A percentile compares a stretch with the other conserved stretches of the same genome.
Conservation (phyloP, 2,329 filamentous ascomycete genomes). For the Biscogniauxia mediterranea region DNA sequence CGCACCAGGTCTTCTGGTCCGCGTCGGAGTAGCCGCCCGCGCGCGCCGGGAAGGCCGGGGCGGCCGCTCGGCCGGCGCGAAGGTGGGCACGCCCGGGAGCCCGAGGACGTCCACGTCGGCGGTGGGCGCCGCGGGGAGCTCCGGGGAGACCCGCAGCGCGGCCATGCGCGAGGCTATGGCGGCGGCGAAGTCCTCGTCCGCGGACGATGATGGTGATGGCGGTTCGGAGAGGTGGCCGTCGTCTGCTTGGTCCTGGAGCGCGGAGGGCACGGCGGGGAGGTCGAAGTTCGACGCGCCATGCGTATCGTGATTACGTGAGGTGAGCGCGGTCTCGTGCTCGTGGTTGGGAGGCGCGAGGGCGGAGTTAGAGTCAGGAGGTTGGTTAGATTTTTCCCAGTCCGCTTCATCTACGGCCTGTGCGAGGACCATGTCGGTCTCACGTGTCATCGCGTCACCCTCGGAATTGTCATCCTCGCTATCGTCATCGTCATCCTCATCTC, state of each 20-base stretch:
- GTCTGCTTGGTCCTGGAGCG: slow-evolving; percentile 38
- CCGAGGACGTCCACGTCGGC: slow-evolving; percentile 37
- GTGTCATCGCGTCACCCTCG: slow-evolving; percentile 49
- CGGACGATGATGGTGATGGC: slow-evolving; percentile 16
- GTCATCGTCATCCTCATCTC: slow-evolving; percentile 10
- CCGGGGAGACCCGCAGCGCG: slow-evolving; percentile 42
- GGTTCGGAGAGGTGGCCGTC: slow-evolving; percentile 13
- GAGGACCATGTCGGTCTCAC: slow-evolving; percentile 45
- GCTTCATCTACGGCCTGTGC: slow-evolving; percentile 46
- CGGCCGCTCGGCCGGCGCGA: slow-evolving; percentile 44
- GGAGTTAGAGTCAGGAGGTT: slow-evolving; percentile 10
- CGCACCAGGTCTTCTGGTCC: slow-evolving; percentile 75
- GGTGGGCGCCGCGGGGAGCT: slow-evolving; percentile 28
- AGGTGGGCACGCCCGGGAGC: slow-evolving; percentile 50
- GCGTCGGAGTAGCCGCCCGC: slow-evolving; percentile 59
- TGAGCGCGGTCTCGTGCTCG: slow-evolving; percentile 1
- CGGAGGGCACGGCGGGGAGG: slow-evolving; percentile 48
- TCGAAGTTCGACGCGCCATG: slow-evolving; percentile 25
- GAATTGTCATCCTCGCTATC: slow-evolving; percentile 37
- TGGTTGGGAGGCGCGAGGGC: not conserved
- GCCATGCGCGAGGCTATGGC: slow-evolving; percentile 53
- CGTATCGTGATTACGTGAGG: not conserved
- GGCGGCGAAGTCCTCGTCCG: slow-evolving; percentile 33
- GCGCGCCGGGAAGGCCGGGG: slow-evolving; percentile 37
- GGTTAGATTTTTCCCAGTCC: slow-evolving; percentile 33